phyloP scores from a whole-genome alignment of 257 asterid species.

The Penstemon eatonii region DNA sequence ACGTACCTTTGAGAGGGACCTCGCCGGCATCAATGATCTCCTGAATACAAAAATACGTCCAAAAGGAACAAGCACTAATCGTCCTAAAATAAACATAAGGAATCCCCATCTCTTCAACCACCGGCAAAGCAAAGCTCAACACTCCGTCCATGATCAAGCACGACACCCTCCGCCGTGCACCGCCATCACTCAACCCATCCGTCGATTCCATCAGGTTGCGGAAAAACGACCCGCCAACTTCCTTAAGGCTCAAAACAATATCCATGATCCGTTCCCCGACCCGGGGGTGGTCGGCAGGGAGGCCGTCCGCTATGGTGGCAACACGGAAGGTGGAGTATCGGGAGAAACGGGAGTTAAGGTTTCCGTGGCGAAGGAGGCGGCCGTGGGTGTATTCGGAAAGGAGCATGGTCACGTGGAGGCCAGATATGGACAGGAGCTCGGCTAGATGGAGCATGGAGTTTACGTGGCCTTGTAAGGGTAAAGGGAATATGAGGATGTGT shows the following conservation, averaged over 20 bases:
- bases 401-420: constrained; percentile 46
- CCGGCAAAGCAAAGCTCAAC: constrained; percentile 49
- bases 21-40: constrained; percentile 54
- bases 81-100: constrained; percentile 45
- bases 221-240: too few species aligned
- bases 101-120: constrained; percentile 47
- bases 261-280: too few species aligned
- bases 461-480: constrained; percentile 57
- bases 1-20: constrained; percentile 39
- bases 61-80: constrained; percentile 49
- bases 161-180: too few species aligned
- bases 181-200: too few species aligned
- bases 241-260: too few species aligned
- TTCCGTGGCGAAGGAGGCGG: too few species aligned
- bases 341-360: too few species aligned
- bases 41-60: constrained; percentile 52
- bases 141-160: constrained; percentile 52
- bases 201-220: too few species aligned
- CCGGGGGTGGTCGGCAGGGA: too few species aligned
- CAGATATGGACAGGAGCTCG: constrained; percentile 53
- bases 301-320: too few species aligned
- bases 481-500: constrained; percentile 55
- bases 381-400: too few species aligned
- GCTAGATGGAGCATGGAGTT: constrained; percentile 66
- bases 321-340: too few species aligned